Evolutionary conservation across 768 basidiomycete species (phyloP).

Genomic region (Auricularia auricula-judae): DNA sequence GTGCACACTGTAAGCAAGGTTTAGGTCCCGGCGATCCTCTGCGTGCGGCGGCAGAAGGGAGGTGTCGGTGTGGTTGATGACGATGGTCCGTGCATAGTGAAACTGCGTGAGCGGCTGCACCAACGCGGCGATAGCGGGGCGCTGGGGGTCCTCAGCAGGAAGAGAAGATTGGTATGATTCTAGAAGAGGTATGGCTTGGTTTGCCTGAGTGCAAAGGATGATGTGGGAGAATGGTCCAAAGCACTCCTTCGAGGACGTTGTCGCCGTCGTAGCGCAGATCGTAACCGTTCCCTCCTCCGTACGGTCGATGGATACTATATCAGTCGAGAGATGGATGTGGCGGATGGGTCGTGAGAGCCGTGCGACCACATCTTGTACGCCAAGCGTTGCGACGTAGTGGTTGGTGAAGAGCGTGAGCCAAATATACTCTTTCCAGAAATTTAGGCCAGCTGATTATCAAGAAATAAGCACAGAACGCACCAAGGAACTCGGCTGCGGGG

Average conservation of each 20-base stretch:
- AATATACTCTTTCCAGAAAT: slow-evolving; percentile 44
- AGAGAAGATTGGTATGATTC: slow-evolving; percentile 33
- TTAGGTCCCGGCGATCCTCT: slow-evolving; percentile 52
- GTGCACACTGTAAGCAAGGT: slow-evolving; percentile 32
- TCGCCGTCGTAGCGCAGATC: slow-evolving; percentile 26
- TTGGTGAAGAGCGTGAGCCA: slow-evolving; percentile 55
- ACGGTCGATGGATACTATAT: slow-evolving; percentile 34
- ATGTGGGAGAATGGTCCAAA: slow-evolving; percentile 51
- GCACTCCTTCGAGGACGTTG: slow-evolving; percentile 14
- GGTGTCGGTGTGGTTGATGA: slow-evolving; percentile 61
- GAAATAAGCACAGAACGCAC: slow-evolving; percentile 25
- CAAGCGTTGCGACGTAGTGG: slow-evolving; percentile 54
- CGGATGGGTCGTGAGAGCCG: slow-evolving; percentile 34
- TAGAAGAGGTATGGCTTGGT: slow-evolving; percentile 45
- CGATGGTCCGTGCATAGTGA: slow-evolving; percentile 42
- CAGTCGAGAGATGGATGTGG: slow-evolving; percentile 44
- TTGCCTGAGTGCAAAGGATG: slow-evolving; percentile 66
- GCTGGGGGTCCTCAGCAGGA: slow-evolving; percentile 16
- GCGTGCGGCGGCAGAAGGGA: slow-evolving; percentile 40
- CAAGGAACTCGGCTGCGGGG: slow-evolving; percentile 55
- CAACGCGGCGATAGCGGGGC: slow-evolving; percentile 25
- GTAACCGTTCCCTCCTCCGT: slow-evolving; percentile 25
- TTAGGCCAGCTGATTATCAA: neutral
- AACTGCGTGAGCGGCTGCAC: slow-evolving; percentile 42
- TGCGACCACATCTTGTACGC: slow-evolving; percentile 47